Evolutionary conservation across 2,329 filamentous ascomycete genomes (phyloP).

Genomic region (Teratosphaeria zuluensis): DNA sequence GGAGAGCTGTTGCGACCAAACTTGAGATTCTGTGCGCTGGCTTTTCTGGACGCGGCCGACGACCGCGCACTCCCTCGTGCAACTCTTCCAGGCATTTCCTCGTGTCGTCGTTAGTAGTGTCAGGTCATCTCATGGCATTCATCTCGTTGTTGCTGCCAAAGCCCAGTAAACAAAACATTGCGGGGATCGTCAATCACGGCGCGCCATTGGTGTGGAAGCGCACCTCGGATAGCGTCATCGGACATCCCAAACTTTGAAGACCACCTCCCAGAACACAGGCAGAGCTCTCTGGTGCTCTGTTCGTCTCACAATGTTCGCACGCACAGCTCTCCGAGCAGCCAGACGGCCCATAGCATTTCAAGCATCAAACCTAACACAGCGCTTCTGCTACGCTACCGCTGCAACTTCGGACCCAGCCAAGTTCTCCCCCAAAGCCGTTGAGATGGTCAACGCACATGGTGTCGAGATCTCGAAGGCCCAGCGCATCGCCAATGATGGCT

Average conservation of each 20-base stretch:
- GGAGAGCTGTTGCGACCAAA: slow-evolving; percentile 19
- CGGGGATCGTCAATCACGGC: neutral
- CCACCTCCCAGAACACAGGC: neutral
- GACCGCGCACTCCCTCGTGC: slow-evolving; percentile 12
- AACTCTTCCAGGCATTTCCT: slow-evolving; percentile 24
- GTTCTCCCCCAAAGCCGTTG: slow-evolving; percentile 13
- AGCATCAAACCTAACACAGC: slow-evolving; percentile 1
- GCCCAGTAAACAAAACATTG: neutral
- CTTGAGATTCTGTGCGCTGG: slow-evolving; percentile 8
- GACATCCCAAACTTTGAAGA: neutral
- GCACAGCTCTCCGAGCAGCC: slow-evolving; percentile 14
- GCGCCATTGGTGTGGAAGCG: neutral
- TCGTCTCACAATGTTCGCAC: slow-evolving; percentile 13
- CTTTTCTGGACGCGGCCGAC: slow-evolving; percentile 1
- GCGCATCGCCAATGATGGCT: slow-evolving; percentile 60
- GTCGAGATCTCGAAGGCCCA: slow-evolving; percentile 71
- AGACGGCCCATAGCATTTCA: slow-evolving; percentile 10
- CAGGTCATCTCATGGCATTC: neutral
- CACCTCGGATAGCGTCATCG: neutral
- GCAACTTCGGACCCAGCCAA: slow-evolving; percentile 3
- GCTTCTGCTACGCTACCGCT: slow-evolving; percentile 15
- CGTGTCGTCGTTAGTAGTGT: neutral
- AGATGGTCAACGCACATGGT: slow-evolving; percentile 31
- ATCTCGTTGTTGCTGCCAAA: neutral
- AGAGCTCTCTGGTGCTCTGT: neutral